Evolutionary conservation across 306 rosid species (phyloP).

Genomic region (Begonia peltatifolia): DNA sequence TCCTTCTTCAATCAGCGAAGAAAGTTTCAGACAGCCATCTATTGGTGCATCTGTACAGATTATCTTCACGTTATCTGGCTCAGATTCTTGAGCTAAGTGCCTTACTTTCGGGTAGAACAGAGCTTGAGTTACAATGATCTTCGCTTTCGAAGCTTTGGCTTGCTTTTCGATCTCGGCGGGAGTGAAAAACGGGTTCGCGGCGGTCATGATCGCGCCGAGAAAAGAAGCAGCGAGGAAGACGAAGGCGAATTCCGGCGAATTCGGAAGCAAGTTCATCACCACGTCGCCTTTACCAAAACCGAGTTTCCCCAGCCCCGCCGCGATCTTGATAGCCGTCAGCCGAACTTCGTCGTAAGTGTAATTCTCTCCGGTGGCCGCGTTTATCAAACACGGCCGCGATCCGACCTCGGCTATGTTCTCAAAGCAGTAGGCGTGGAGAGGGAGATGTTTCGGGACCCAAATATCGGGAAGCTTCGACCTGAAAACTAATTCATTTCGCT

Average conservation of each 20-base stretch:
- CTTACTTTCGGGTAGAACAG: constrained; percentile 39
- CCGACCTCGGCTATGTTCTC: constrained; percentile 19
- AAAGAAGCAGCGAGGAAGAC: constrained; percentile 49
- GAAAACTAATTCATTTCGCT: constrained; percentile 26
- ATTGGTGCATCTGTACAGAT: constrained; percentile 24
- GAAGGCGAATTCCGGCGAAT: constrained; percentile 59
- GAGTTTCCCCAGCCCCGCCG: constrained; percentile 28
- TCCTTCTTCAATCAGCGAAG: constrained; percentile 19
- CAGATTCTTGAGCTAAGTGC: constrained; percentile 10
- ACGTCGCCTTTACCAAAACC: constrained; percentile 41
- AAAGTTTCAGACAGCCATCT: constrained; percentile 32
- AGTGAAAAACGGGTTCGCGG: constrained; percentile 63
- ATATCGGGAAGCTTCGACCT: constrained; percentile 66
- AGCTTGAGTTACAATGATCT: constrained; percentile 34
- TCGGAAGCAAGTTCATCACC: constrained; percentile 53
- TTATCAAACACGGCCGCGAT: constrained; percentile 54
- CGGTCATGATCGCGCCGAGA: constrained; percentile 41
- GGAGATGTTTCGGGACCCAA: constrained; percentile 54
- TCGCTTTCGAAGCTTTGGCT: constrained; percentile 43
- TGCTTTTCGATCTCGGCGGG: constrained; percentile 42
- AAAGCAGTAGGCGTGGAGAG: constrained; percentile 47
- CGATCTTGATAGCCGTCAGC: constrained; percentile 24
- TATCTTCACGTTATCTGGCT: constrained; percentile 9
- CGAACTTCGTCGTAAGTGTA: constrained; percentile 43
- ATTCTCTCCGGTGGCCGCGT: constrained; percentile 35